phyloP scores from a whole-genome alignment of 1,284 basidiomycete genomes.

The Leccinum fuscescens region DNA sequence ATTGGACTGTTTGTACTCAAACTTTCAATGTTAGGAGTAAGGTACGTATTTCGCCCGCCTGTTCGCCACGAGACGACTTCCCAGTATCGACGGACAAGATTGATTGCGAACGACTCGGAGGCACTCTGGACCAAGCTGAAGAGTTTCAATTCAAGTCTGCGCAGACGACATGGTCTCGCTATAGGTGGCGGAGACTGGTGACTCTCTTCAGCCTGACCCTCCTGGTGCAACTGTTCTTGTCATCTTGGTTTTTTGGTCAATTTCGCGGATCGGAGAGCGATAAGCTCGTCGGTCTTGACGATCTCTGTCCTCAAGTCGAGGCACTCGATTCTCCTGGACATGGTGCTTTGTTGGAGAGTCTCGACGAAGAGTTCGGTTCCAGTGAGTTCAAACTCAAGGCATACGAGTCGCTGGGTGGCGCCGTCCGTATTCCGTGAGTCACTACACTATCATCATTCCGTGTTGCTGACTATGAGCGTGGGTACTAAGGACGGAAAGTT shows the following conservation, averaged over 20 bases:
- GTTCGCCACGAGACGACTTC: background rate
- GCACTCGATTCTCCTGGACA: constrained; percentile 33
- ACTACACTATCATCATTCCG: background rate
- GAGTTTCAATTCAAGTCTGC: background rate
- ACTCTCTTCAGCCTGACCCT: constrained; percentile 15
- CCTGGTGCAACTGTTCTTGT: constrained; percentile 7
- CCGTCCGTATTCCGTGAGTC: constrained; percentile 44
- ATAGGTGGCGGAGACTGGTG: background rate
- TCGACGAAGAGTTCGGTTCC: constrained; percentile 37
- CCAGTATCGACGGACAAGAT: background rate
- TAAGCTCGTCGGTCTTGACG: constrained; percentile 2
- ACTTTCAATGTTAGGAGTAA: no score
- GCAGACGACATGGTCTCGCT: background rate
- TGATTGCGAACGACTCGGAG: background rate
- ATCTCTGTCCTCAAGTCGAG: constrained; percentile 34
- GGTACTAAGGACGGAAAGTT: constrained; percentile 36
- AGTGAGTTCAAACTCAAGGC: constrained; percentile 39
- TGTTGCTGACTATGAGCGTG: background rate
- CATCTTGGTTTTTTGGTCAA: background rate
- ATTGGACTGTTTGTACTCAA: no score
- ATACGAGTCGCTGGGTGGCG: constrained; percentile 43
- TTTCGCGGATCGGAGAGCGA: background rate
- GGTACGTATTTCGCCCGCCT: no score
- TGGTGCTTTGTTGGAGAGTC: constrained; percentile 28
- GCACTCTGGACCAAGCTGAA: background rate